Evolutionary conservation across 164 flowering plant species (phyloP).

Genomic region (Tetrastigma voinierianum): DNA sequence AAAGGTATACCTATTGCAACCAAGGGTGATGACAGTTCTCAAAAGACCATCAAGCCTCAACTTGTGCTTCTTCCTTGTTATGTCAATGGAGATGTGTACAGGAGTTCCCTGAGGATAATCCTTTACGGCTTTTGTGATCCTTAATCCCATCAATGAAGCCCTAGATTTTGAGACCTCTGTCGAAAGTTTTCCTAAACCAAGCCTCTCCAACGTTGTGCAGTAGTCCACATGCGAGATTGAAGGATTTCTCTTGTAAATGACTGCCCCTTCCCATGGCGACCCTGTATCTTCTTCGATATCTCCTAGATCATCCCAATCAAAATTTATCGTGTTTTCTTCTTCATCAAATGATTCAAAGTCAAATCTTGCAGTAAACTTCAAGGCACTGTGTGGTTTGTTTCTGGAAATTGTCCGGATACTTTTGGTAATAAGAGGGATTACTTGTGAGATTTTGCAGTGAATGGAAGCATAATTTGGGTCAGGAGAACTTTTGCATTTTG

Average conservation of each 20-base stretch:
- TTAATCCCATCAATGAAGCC: conserved; percentile 76
- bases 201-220: conserved; percentile 91
- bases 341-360: conserved; percentile 9
- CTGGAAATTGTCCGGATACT: background rate
- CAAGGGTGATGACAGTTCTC: conserved; percentile 72
- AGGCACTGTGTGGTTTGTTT: background rate
- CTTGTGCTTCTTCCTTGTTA: conserved; percentile 64
- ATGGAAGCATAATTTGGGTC: background rate
- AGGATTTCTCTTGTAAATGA: conserved; percentile 69
- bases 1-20: conserved; percentile 65
- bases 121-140: conserved; percentile 74
- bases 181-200: conserved; percentile 71
- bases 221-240: conserved; percentile 69
- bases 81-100: conserved; percentile 80
- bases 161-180: conserved; percentile 59
- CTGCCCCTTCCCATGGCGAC: conserved; percentile 93
- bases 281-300: conserved; percentile 37
- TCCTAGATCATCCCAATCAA: conserved; percentile 32
- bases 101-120: conserved; percentile 83
- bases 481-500: background rate
- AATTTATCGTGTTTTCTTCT: conserved; percentile 8
- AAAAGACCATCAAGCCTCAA: conserved; percentile 84
- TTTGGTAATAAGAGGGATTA: background rate
- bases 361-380: conserved; percentile 1
- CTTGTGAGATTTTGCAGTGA: background rate